A percentile compares a stretch with the other conserved stretches of the same genome.
phyloP scores from a whole-genome alignment of 164 flowering plant species.

The Amborella trichopoda region DNA sequence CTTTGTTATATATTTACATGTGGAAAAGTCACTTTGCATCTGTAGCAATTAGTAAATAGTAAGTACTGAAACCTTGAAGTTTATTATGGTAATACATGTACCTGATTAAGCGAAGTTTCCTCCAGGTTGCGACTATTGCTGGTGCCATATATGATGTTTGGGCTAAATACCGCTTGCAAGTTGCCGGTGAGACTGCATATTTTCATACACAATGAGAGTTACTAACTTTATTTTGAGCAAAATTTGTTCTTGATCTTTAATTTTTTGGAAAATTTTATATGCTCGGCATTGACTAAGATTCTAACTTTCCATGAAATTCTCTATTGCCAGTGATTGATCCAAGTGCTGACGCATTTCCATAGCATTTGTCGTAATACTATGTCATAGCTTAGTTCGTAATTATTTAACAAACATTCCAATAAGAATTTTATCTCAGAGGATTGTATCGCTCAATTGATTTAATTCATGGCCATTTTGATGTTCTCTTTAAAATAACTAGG shows the following conservation, averaged over 20 bases:
- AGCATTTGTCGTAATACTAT: background rate
- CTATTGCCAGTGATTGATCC: background rate
- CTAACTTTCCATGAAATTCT: background rate
- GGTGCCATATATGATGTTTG: constrained; percentile 18
- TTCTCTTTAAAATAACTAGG: too few species aligned
- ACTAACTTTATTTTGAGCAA: too few species aligned
- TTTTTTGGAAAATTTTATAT: background rate
- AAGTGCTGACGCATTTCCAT: background rate
- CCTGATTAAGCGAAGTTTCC: background rate
- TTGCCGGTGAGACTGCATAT: constrained; percentile 10
- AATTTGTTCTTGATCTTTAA: background rate
- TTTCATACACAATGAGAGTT: background rate
- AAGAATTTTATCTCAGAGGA: too few species aligned
- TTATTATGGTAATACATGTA: background rate
- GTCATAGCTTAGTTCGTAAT: too few species aligned
- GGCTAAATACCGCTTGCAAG: constrained; percentile 22
- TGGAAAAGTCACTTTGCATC: background rate
- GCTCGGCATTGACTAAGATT: background rate
- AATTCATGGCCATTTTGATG: too few species aligned
- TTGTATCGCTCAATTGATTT: too few species aligned
- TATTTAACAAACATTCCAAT: too few species aligned
- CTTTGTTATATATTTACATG: background rate
- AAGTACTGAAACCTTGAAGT: background rate
- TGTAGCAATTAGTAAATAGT: background rate
- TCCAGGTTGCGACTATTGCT: constrained; percentile 14